Evolutionary conservation across 768 basidiomycete species (phyloP).

Genomic region (Boletus speciosus): DNA sequence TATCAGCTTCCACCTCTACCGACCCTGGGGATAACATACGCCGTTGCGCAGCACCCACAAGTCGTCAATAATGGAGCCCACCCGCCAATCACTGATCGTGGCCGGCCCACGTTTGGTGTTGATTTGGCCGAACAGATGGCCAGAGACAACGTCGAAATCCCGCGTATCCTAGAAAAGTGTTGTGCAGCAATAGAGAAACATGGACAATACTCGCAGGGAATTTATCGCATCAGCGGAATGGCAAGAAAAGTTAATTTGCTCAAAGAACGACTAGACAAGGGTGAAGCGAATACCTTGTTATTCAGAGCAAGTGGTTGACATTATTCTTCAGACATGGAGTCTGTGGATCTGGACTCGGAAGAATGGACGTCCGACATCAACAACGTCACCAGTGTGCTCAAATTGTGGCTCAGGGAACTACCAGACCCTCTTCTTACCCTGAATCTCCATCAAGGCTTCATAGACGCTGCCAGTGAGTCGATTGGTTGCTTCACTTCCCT

Average conservation of each 20-base stretch:
- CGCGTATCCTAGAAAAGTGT: constrained; percentile 83
- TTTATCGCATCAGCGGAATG: constrained; percentile 92
- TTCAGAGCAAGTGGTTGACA: constrained; percentile 20
- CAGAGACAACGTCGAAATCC: constrained; percentile 89
- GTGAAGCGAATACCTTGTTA: constrained; percentile 36
- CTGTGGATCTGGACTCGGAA: constrained; percentile 79
- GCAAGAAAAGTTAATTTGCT: constrained; percentile 81
- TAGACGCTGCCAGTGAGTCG: constrained; percentile 88
- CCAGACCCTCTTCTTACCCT: constrained; percentile 90
- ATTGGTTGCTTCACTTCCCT: not conserved
- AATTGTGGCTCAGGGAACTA: constrained; percentile 94
- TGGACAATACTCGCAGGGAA: constrained; percentile 79
- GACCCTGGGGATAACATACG: constrained; percentile 34
- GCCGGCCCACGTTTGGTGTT: constrained; percentile 86
- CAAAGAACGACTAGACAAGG: constrained; percentile 82
- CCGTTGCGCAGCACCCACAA: constrained; percentile 24
- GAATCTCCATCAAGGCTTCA: constrained; percentile 83
- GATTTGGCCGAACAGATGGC: constrained; percentile 90
- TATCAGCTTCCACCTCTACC: constrained; percentile 62
- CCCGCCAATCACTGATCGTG: constrained; percentile 48
- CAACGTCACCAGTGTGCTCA: constrained; percentile 90
- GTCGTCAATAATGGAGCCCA: constrained; percentile 28
- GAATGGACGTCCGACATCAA: constrained; percentile 96
- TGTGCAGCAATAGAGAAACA: constrained; percentile 89
- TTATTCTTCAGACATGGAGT: constrained; percentile 64